Evolutionary conservation across 805 yeast genomes (phyloP).

Genomic region (Candida gorgasii): DNA sequence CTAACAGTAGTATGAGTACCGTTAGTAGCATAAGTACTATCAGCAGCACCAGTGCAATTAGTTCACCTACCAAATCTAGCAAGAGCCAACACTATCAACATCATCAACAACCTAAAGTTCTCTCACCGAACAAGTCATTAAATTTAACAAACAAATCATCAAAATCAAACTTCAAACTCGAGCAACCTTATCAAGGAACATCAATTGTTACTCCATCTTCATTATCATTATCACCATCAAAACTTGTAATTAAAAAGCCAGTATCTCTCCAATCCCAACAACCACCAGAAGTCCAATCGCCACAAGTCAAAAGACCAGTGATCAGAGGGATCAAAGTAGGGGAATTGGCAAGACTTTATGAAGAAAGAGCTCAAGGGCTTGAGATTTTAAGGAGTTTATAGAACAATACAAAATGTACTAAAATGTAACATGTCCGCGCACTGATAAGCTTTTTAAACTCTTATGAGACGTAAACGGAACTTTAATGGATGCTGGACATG

Average conservation of each 20-base stretch:
- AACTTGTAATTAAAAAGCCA: constrained; percentile 14
- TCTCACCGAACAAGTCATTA: not conserved
- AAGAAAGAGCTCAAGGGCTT: constrained; percentile 52
- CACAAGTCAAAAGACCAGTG: constrained; percentile 37
- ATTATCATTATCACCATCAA: constrained; percentile 3
- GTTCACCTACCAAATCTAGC: not conserved
- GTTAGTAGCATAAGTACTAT: not conserved
- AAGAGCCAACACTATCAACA: no score
- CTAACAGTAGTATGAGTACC: not conserved
- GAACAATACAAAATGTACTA: not conserved
- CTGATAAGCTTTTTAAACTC: not conserved
- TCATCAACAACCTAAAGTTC: not conserved
- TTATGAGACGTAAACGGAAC: constrained; percentile 31
- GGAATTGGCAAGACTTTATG: constrained; percentile 62
- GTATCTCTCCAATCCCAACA: constrained; percentile 35
- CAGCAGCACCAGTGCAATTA: not conserved
- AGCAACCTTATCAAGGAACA: not conserved
- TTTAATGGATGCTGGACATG: constrained; percentile 62
- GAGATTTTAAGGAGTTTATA: constrained; percentile 32
- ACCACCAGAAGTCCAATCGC: constrained; percentile 2
- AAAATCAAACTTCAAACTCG: constrained; percentile 1
- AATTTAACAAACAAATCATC: not conserved
- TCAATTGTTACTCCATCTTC: constrained; percentile 6
- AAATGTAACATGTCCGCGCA: not conserved
- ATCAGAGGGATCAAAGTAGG: constrained; percentile 60